Evolutionary conservation across 208 protist genomes (phyloP).

Genomic region (Trypanosoma cruzi): DNA sequence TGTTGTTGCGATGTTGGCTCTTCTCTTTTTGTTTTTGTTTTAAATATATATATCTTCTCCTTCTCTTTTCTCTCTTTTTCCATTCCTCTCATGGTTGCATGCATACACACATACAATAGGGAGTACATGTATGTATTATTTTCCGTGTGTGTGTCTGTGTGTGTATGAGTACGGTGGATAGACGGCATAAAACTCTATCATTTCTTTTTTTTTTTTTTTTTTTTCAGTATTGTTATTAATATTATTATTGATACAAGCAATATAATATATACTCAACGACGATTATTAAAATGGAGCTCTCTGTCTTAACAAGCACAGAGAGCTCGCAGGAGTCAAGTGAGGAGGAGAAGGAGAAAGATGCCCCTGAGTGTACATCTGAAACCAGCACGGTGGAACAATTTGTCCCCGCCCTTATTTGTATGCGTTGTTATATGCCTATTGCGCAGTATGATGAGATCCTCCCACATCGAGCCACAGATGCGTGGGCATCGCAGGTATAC

Average conservation of each 20-base stretch:
- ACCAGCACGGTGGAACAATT: neutral
- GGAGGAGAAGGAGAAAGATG: neutral
- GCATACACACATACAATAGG: neutral
- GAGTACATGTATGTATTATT: neutral
- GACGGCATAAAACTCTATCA: too few species aligned
- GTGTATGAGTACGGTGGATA: too few species aligned
- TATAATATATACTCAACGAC: too few species aligned
- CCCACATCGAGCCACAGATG: slow-evolving; percentile 28
- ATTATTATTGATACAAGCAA: too few species aligned
- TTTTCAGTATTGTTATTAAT: too few species aligned
- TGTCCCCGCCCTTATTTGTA: slow-evolving; percentile 51
- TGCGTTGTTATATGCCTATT: slow-evolving; percentile 47
- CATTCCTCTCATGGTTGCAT: neutral
- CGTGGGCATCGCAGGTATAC: slow-evolving; percentile 67
- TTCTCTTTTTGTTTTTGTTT: neutral
- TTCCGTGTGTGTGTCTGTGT: too few species aligned
- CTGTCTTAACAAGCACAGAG: neutral
- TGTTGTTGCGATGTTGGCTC: too few species aligned
- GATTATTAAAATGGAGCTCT: neutral
- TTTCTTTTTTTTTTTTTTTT: too few species aligned
- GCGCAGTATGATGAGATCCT: slow-evolving; percentile 50
- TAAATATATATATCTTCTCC: neutral
- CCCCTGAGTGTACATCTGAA: neutral
- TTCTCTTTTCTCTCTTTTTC: neutral
- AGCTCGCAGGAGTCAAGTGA: neutral